Conservation (phyloP, 2,329 filamentous ascomycete species). For the Colletotrichum kahawae region DNA sequence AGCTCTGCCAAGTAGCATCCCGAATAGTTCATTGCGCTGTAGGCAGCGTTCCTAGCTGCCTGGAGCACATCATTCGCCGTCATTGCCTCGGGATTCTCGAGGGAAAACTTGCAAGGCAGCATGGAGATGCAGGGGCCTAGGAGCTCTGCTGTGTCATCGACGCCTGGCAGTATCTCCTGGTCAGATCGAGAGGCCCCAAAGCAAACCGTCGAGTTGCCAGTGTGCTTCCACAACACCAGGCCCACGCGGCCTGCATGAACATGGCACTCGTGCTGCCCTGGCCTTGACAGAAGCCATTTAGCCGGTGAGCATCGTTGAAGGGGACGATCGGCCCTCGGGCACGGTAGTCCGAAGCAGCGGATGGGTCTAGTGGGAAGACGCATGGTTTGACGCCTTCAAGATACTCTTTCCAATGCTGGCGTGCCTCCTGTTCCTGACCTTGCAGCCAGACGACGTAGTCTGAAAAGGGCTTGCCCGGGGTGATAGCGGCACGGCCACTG, state of each 20-base stretch:
- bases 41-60: accelerated
- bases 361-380: not conserved
- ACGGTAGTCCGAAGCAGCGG: not conserved
- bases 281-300: not conserved
- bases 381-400: not conserved
- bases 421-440: not conserved
- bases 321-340: not conserved
- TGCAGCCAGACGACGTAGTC: not conserved
- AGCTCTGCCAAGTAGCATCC: not conserved
- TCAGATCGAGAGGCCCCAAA: not conserved
- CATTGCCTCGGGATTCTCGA: not conserved
- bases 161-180: not conserved
- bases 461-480: not conserved
- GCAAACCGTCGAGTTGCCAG: not conserved
- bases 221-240: not conserved
- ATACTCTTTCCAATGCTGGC: not conserved
- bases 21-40: not conserved
- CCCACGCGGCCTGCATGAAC: not conserved
- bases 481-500: not conserved
- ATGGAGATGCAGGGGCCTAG: not conserved
- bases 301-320: not conserved
- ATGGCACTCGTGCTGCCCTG: not conserved
- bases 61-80: not conserved
- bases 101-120: not conserved
- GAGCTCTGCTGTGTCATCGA: not conserved